A percentile compares a stretch with the other conserved stretches of the same genome.
phyloP scores from a whole-genome alignment of 768 basidiomycete species.

The Lyophyllum atratum region DNA sequence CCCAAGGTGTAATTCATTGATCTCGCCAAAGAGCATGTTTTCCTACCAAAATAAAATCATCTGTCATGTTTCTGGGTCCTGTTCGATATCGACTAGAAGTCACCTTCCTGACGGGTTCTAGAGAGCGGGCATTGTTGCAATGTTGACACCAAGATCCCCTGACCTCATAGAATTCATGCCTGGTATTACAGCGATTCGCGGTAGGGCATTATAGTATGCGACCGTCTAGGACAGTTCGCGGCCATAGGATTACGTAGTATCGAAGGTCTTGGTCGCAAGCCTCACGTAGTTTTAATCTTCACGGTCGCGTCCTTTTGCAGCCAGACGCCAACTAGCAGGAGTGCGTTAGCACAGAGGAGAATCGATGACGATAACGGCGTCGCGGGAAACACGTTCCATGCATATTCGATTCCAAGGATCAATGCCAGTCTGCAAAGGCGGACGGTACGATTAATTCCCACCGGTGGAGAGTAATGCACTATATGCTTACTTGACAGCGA shows the following conservation, averaged over 20 bases:
- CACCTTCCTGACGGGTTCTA: too few species aligned
- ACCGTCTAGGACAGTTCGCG: not conserved
- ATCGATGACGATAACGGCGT: constrained; percentile 45
- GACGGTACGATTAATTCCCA: constrained; percentile 4
- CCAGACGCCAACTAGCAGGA: constrained; percentile 37
- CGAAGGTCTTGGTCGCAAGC: not conserved
- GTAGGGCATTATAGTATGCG: too few species aligned
- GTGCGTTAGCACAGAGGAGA: constrained; percentile 27
- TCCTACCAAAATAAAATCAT: not conserved
- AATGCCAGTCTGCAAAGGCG: constrained; percentile 52
- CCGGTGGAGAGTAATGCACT: not conserved
- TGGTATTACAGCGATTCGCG: too few species aligned
- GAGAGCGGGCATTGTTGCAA: too few species aligned
- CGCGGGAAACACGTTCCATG: constrained; percentile 89
- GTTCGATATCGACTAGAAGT: not conserved
- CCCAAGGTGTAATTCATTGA: too few species aligned
- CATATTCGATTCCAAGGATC: constrained; percentile 70
- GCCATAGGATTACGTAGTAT: not conserved
- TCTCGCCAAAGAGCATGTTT: too few species aligned
- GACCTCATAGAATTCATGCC: too few species aligned
- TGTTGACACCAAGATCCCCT: too few species aligned
- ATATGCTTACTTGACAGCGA: constrained; percentile 56
- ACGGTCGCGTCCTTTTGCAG: constrained; percentile 14
- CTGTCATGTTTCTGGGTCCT: not conserved
- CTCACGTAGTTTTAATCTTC: constrained; percentile 13